A percentile compares a stretch with the other conserved stretches of the same genome.
These are phyloP conservation scores for Neurospora africana DNA, from an alignment of 495 filamentous ascomycete genomes.

Conservation along the genomic window DNA sequence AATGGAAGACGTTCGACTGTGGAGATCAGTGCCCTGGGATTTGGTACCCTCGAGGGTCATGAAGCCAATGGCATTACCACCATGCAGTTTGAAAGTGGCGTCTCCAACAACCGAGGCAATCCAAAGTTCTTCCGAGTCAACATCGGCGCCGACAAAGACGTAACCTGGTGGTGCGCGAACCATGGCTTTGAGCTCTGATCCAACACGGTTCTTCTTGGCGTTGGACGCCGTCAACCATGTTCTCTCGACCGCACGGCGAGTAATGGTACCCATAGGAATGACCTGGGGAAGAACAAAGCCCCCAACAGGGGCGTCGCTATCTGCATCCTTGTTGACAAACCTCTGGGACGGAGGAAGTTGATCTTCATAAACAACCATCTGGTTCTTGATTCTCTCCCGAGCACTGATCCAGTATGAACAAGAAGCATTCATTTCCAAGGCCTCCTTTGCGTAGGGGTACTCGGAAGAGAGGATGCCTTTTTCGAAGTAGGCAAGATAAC, in stretches of 20 bases:
- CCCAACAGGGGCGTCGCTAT: constrained; percentile 8
- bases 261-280: constrained; percentile 98
- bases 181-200: constrained; percentile 96
- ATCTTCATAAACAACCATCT: constrained; percentile 82
- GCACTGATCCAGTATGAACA: constrained; percentile 99
- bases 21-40: constrained; percentile 83
- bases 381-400: constrained; percentile 78
- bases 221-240: constrained; percentile 98
- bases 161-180: constrained; percentile 85
- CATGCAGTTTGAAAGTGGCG: constrained; percentile 84
- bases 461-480: constrained; percentile 77
- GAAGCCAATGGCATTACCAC: constrained; percentile 94
- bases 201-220: constrained; percentile 88
- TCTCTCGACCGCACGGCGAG: constrained; percentile 91
- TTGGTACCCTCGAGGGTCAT: constrained; percentile 98
- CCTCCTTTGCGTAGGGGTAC: constrained; percentile 81
- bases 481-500: constrained; percentile 85
- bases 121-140: constrained; percentile 98
- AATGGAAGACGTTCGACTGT: constrained; percentile 87
- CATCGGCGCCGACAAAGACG: constrained; percentile 90
- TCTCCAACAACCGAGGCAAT: constrained; percentile 94
- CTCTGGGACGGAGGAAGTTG: constrained; percentile 29
- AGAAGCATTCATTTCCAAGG: constrained; percentile 93
- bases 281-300: constrained; percentile 97
- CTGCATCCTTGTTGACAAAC: neutral